Base-by-base conservation (phyloP, 768 basidiomycete genomes). In the Rossbeevera mucosa region DNA sequence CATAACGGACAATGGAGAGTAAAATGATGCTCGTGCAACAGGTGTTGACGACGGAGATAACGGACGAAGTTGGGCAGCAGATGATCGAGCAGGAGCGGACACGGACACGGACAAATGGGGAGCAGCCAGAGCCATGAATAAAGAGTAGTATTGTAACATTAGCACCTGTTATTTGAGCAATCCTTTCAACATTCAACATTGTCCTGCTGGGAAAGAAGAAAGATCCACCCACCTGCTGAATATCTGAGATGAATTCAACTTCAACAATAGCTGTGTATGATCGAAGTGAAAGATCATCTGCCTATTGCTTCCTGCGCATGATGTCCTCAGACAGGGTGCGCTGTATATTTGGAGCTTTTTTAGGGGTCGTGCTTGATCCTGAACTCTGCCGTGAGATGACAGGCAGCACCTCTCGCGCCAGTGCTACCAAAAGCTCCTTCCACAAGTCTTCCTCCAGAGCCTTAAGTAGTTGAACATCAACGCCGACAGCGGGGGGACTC, bases 21-120 rank as follows among this genome's bases (percentile, higher is more conserved):
- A 47, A 38, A 11, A 57, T 61, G 48, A 50, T 42, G 22, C 59
- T 61, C 13, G 14, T 40, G 48, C 31, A 14, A n/a, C 33, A n/a
- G 8, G 14, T 36, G 33, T n/a, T 36, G 33, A 36, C 36, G 44
- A 21, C 51, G 44, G 11, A 33, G 1, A 6, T 26, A 54, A 52
- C 50, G 33, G 44, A 54, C 7, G 57, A 54, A 24, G 24, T 55
- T 1, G 54, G 47, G 12, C n/a, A 52, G 36, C 47, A 26, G 20
- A 24, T 30, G 5, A 14, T 51, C 21, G 48, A 46, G 30, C 53
- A 6, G 5, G 30, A 5, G 7, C 30, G 14, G 29, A 5, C 7
- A n/a, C 33, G 18, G 21, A 7, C 8, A 11, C n/a, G n/a, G 36
- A 18, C 1, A 36, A 0, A 14, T 14, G 31, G n/a, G 5, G 48